Evolutionary conservation across 2,329 filamentous ascomycete genomes (phyloP), one percentile per base, ranked within the genome.

Genomic region (Periconia sp.): DNA sequence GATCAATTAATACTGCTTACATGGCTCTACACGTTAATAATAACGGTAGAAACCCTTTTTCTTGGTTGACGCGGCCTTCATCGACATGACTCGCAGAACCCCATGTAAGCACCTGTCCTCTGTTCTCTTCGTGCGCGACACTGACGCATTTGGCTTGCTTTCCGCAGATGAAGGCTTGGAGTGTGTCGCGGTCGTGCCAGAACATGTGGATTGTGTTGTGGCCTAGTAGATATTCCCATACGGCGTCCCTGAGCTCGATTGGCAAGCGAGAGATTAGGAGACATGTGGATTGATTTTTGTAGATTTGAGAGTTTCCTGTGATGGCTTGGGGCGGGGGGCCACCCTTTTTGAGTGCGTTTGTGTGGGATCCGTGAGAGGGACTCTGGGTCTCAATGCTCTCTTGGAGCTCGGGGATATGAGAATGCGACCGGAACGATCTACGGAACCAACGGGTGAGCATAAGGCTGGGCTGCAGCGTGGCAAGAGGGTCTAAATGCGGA

Each of bases 41-140:
- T 13, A 42, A 29, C 12, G 15, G 22, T 36, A 48, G 36, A 10
- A 36, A 48, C 8, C 45, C 40, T 28, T 48, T 44, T n/a, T 28
- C 12, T 17, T 39, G 26, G 16, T 19, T n/a, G 30, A 45, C 35
- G 6, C 36, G 24, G 4, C 23, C 13, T n/a, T 35, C 23, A 5
- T 36, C 25, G n/a, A 45, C 40, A n/a, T 15, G 7, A n/a, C 13
- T 11, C 17, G 31, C 26, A 12, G 28, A 15, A 16, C 12, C 15
- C 36, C 36, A 40, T 11, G 3, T 5, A 8, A 44, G 10, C 22
- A 38, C 35, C 5, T n/a, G 12, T 22, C 16, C 22, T 12, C 22
- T 4, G 18, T 40, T 36, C 12, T 23, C 11, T 7, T 4, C 30
- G 17, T 37, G 40, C 13, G 18, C n/a, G 10, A 37, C 12, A 21